Evolutionary conservation across 495 filamentous ascomycete genomes (phyloP), one percentile per base, ranked within the genome.

Genomic region (Hypoxylon crocopeplum): DNA sequence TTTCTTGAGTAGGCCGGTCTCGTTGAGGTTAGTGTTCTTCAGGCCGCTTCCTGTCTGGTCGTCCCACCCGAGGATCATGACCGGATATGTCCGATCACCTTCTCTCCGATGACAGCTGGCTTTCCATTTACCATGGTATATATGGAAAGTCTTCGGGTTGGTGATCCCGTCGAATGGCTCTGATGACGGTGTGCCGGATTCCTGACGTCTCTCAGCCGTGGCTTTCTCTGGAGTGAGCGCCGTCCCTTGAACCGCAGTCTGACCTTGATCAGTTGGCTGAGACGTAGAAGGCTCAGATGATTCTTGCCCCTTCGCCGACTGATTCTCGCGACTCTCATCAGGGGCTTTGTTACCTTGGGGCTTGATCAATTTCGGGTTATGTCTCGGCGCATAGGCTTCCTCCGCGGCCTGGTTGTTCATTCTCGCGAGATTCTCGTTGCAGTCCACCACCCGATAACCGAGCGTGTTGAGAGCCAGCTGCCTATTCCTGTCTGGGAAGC

Each of bases 61-160:
- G 34, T 70, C 67, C 67, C 67, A 73, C 0, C 73, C 76, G 12
- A 79, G 66, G 17, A 77, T 62, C 59, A 80, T 54, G 12, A 78
- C 72, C 3, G 74, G 67, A 42, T 71, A 78, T 1, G 70, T 54
- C 40, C 39, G 27, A 20, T 64, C 49, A 3, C 68, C 56, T 4
- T 57, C 25, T n/a, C 56, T 47, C n/a, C 20, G 17, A 22, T 5
- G 3, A 11, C 13, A 2, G 5, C 68, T 59, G 6, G 55, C 21
- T n/a, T 42, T 46, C 71, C 74, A 76, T 21, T 54, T 64, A 1
- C 59, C 72, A 17, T 72, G 49, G 47, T 80, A 77, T 0, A 80
- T 49, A 8, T 59, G 57, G 37, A 66, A 70, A 1, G 48, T 19
- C 37, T 66, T 68, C 1, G 68, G 68, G 21, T 64, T 36, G 3